Base-by-base conservation (phyloP, 768 basidiomycete species). In the Terana coerulea region DNA sequence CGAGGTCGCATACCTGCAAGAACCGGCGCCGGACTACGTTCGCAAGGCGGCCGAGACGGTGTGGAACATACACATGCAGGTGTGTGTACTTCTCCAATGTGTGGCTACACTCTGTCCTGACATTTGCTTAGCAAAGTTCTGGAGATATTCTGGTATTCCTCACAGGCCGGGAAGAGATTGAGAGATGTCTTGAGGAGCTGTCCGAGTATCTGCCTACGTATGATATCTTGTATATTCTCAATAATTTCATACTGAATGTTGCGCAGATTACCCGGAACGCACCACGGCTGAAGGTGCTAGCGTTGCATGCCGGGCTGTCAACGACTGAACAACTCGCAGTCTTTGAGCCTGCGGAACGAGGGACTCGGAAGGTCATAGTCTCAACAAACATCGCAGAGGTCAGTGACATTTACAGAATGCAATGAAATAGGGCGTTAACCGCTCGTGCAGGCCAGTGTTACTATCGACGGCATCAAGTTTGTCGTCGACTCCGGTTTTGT, bases 301-400 rank as follows among this genome's bases (percentile, higher is more conserved):
- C 95, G 1, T 70, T 99, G 1, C 91, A 98, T 64, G 90, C 97
- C 0, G 95, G 95, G 5, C 74, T 99, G 14, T 79, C 89, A 1
- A 89, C 83, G 0, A 85, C 90, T 36, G 94, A 97, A 61, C 97
- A 99, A 57, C 76, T 92, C 29, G 76, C 78, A 47, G 85, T 94
- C 3, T 99, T 99, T 61, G 81, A 88, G 53, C 78, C 84, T 6
- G 69, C 89, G 14, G 81, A 83, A n/a, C 73, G 76, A 28, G 86
- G 88, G 40, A 81, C 76, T 2, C 79, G 97, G 48, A 99, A 98
- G 67, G 85, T 97, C 46, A 84, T 99, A 46, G 79, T 97, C 25
- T 79, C 91, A 3, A 99, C 97, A 0, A 99, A 99, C 64, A 95
- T 98, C 43, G 97, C 97, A 14, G 97, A 99, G 70, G 89, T 86